These are phyloP conservation scores for Orbilia blumenaviensis DNA, from an alignment of 2,329 filamentous ascomycete species.

Conservation along the genomic window DNA sequence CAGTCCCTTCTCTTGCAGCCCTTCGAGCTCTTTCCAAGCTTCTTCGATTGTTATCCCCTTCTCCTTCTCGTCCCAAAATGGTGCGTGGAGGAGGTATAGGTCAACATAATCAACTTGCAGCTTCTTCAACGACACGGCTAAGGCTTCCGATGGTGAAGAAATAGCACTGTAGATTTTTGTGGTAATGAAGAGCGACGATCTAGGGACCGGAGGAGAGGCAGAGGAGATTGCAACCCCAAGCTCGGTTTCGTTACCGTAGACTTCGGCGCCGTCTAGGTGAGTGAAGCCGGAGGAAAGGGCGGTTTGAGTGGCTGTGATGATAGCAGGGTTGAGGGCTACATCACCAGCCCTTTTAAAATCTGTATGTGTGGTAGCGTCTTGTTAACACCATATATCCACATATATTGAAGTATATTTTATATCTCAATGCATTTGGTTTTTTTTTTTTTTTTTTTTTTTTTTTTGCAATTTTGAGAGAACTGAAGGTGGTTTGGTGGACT, in stretches of 20 bases:
- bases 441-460: background rate
- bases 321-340: conserved; percentile 58
- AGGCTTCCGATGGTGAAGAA: conserved; percentile 63
- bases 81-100: conserved; percentile 70
- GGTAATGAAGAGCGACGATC: conserved; percentile 74
- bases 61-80: conserved; percentile 59
- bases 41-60: conserved; percentile 59
- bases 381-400: too few relatives aligned
- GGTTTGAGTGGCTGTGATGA: conserved; percentile 66
- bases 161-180: conserved; percentile 65
- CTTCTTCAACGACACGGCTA: conserved; percentile 70
- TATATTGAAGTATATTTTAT: background rate
- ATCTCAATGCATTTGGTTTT: background rate
- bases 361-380: too few relatives aligned
- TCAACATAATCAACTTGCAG: conserved; percentile 77
- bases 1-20: conserved; percentile 69
- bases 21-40: conserved; percentile 75
- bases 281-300: conserved; percentile 76
- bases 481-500: background rate
- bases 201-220: conserved; percentile 67
- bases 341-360: conserved; percentile 63
- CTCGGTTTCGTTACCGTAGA: conserved; percentile 73
- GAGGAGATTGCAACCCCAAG: conserved; percentile 76
- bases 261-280: conserved; percentile 79
- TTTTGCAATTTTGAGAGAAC: background rate